Conservation (phyloP, 2,329 filamentous ascomycete genomes). For the Microsporum ferrugineum region DNA sequence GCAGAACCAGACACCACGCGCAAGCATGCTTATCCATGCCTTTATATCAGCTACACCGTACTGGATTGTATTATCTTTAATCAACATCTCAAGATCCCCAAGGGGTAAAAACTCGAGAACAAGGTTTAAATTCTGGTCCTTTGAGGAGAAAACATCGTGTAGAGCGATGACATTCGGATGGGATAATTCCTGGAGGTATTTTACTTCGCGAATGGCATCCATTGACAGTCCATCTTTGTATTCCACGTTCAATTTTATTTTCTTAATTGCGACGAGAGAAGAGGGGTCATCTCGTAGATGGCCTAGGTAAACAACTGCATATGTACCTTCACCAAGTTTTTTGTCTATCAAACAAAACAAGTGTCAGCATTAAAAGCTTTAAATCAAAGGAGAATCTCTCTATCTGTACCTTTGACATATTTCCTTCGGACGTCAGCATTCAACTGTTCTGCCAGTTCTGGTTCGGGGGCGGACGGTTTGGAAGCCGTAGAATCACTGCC, state of each 20-base stretch:
- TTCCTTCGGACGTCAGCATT: conserved; percentile 74
- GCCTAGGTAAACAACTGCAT: conserved; percentile 87
- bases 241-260: conserved; percentile 43
- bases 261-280: conserved; percentile 59
- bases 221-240: conserved; percentile 86
- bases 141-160: conserved; percentile 85
- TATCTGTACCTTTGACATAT: conserved; percentile 67
- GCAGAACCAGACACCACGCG: conserved; percentile 86
- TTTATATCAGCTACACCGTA: conserved; percentile 90
- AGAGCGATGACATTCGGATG: conserved; percentile 95
- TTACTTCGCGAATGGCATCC: conserved; percentile 91
- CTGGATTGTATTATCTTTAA: conserved; percentile 69
- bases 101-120: conserved; percentile 87
- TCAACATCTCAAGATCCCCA: conserved; percentile 91
- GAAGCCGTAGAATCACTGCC: conserved; percentile 3
- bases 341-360: conserved; percentile 46
- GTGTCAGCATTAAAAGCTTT: neutral
- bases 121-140: conserved; percentile 91
- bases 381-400: neutral
- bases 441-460: conserved; percentile 56
- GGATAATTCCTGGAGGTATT: conserved; percentile 83
- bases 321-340: conserved; percentile 91
- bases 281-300: conserved; percentile 61
- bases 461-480: conserved; percentile 19
- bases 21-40: conserved; percentile 97